Percentiles rank a stretch among this genome's conserved stretches.
Evolutionary conservation across 148 eudicot species (phyloP).

Genomic region (Persicaria maculosa): DNA sequence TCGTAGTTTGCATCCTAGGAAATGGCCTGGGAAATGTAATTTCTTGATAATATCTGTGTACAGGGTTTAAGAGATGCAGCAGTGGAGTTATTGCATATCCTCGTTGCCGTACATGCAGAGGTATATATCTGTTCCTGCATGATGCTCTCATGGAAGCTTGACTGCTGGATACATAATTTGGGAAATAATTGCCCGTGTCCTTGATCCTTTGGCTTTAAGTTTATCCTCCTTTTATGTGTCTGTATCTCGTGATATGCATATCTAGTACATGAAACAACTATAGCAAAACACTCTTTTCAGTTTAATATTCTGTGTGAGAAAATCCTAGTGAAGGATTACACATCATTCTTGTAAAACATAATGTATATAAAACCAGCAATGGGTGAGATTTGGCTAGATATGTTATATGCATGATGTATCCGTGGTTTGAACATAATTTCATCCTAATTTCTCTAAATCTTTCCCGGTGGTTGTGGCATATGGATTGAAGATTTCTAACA

Average conservation of each 20-base stretch:
- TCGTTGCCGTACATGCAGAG: slow-evolving; percentile 97
- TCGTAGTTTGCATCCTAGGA: too few species aligned
- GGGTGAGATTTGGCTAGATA: not conserved
- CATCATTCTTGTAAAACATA: not conserved
- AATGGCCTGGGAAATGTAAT: not conserved
- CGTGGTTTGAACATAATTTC: not conserved
- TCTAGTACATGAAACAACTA: not conserved
- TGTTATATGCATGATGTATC: not conserved
- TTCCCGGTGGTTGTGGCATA: not conserved
- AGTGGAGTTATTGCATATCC: slow-evolving; percentile 75
- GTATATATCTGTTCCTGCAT: slow-evolving; percentile 26
- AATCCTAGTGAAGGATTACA: not conserved
- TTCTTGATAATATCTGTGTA: slow-evolving; percentile 5
- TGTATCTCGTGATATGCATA: not conserved
- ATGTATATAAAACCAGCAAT: not conserved
- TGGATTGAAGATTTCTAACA: not conserved
- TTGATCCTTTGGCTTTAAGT: not conserved
- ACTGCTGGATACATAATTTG: not conserved
- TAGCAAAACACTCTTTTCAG: not conserved
- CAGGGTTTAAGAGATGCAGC: slow-evolving; percentile 98
- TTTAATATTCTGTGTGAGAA: not conserved
- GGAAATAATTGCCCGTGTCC: not conserved
- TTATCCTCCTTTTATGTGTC: not conserved
- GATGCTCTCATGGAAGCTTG: not conserved
- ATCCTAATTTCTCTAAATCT: not conserved